These are phyloP conservation scores for Aspergillus bridgeri DNA, from an alignment of 495 filamentous ascomycete genomes.

Conservation along the genomic window DNA sequence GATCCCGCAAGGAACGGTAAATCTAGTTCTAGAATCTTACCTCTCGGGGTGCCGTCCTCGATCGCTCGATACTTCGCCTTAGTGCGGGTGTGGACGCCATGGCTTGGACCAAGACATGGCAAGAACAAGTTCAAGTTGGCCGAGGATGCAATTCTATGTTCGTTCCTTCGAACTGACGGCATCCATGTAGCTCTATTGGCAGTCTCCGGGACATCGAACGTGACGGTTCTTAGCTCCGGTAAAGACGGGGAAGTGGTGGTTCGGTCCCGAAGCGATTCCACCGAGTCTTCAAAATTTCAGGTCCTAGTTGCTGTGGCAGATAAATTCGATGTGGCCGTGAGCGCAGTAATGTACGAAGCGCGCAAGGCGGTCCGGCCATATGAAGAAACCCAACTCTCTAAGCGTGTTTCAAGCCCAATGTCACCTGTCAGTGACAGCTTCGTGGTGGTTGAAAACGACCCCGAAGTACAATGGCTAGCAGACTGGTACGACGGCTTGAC, in stretches of 20 bases:
- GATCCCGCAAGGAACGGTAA: conserved; percentile 48
- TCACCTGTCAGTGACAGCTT: conserved; percentile 39
- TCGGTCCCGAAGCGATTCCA: conserved; percentile 69
- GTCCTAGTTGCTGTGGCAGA: conserved; percentile 71
- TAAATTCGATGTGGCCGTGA: conserved; percentile 71
- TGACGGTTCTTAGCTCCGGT: conserved; percentile 67
- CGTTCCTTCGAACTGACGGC: conserved; percentile 74
- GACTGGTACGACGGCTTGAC: conserved; percentile 85
- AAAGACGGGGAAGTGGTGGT: conserved; percentile 62
- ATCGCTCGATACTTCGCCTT: conserved; percentile 68
- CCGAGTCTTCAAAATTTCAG: conserved; percentile 47
- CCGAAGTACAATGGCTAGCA: conserved; percentile 68
- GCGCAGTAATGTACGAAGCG: conserved; percentile 82
- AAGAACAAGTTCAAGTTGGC: conserved; percentile 59
- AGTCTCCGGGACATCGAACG: conserved; percentile 70
- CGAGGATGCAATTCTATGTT: conserved; percentile 75
- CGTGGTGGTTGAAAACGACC: conserved; percentile 43
- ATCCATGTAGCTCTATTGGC: conserved; percentile 77
- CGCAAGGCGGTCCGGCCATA: conserved; percentile 59
- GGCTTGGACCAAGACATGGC: conserved; percentile 88
- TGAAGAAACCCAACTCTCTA: conserved; percentile 7
- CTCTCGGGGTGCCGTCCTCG: conserved; percentile 61
- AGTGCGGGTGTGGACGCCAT: conserved; percentile 74
- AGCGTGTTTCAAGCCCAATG: conserved; percentile 16
- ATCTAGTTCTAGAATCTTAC: conserved; percentile 53